Conservation (phyloP, 139 green algal species). For the Diplosphaera chodatii region DNA sequence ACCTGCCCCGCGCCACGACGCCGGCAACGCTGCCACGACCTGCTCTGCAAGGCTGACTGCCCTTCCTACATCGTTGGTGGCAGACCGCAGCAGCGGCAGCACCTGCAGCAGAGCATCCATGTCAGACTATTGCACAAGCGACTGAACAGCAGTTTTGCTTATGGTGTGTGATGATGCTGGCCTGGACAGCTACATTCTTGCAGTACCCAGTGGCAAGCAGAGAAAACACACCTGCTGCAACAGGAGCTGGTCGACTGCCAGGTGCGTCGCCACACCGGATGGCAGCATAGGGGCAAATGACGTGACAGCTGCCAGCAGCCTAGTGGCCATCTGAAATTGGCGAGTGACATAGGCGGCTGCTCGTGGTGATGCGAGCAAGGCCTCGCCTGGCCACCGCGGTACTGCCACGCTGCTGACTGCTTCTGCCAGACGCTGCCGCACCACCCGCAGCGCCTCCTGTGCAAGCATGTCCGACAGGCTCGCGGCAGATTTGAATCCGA, state of each 20-base stretch:
- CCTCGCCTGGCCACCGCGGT: conserved; percentile 52
- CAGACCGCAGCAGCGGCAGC: conserved; percentile 43
- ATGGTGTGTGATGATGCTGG: too few relatives aligned
- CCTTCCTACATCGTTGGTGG: conserved; percentile 16
- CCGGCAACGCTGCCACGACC: conserved; percentile 29
- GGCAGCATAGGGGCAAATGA: conserved; percentile 53
- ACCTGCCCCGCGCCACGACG: conserved; percentile 33
- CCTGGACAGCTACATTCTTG: too few relatives aligned
- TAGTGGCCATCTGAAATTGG: conserved; percentile 46
- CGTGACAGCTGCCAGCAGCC: conserved; percentile 38
- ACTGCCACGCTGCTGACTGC: conserved; percentile 26
- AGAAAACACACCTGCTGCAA: not conserved
- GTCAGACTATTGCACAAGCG: too few relatives aligned
- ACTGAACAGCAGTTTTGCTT: too few relatives aligned
- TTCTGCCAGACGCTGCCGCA: conserved; percentile 18
- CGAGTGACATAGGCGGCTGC: conserved; percentile 38
- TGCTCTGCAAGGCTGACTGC: conserved; percentile 35
- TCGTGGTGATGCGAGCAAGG: conserved; percentile 20
- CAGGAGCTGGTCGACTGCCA: conserved; percentile 42
- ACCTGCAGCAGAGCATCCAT: conserved; percentile 21
- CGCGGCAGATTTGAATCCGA: too few relatives aligned
- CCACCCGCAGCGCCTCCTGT: conserved; percentile 9
- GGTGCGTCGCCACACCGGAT: conserved; percentile 23
- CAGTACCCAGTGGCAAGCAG: too few relatives aligned
- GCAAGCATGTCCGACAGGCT: too few relatives aligned